Evolutionary conservation across 768 basidiomycete genomes (phyloP), one percentile per base, ranked within the genome.

Genomic region (Dendrothele bispora): DNA sequence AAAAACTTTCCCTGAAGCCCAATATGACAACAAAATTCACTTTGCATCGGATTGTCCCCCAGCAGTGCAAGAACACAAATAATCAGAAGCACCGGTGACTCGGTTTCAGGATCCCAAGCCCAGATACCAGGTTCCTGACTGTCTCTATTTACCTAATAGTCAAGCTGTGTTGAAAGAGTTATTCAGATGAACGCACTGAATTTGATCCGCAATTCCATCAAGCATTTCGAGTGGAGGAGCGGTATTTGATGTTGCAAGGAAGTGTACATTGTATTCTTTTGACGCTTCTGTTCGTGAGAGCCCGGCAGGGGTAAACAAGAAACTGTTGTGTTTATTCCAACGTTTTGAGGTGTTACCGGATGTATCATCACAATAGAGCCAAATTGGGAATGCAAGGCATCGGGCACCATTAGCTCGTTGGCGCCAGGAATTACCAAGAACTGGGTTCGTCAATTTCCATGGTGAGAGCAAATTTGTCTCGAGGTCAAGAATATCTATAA

Each of bases 151-250:
- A n/a, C n/a, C n/a, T n/a, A n/a, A n/a, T n/a, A n/a, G n/a, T n/a
- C n/a, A 20, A 17, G 21, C 20, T n/a, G 8, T 15, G 15, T 43
- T 17, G 18, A 10, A 37, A 15, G 26, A 38, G 21, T 7, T 20
- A n/a, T n/a, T n/a, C n/a, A n/a, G n/a, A 18, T 12, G 7, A 17
- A 48, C 50, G 7, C 22, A 62, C 57, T 44, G 14, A 1, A 61
- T 7, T 22, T 45, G 43, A 6, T 45, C 28, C 6, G 21, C 43
- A 30, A 45, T 30, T 7, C 43, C 43, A 24, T 61, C 60, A 3
- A 60, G n/a, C 61, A 64, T 61, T 38, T 64, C 63, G 0, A 63
- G 45, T 3, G 60, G 58, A 3, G 60, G 43, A 0, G 60, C 57
- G 7, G 54, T 35, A 34, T 63, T 64, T 0, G 63, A 63, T 59